Evolutionary conservation across 202 grass and related monocot genomes (phyloP).

Genomic region (Carex sylvatica): DNA sequence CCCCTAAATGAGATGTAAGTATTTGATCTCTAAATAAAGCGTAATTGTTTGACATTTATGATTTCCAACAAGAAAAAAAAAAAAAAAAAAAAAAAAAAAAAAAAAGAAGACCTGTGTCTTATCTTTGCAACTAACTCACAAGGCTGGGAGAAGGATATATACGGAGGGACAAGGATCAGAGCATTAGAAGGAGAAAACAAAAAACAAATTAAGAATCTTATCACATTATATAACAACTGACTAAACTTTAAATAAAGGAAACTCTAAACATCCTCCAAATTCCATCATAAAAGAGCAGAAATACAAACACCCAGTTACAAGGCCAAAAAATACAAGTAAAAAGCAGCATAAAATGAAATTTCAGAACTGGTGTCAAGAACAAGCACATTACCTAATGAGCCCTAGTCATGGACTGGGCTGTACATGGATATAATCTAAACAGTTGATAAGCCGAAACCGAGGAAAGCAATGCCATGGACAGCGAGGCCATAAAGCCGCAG

Average conservation of each 20-base stretch:
- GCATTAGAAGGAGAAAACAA: no score
- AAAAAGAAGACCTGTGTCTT: no score
- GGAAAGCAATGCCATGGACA: slow-evolving; percentile 49
- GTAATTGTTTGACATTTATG: no score
- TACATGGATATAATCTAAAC: slow-evolving; percentile 44
- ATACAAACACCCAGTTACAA: background rate
- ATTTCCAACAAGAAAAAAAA: no score
- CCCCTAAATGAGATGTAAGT: no score
- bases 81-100: no score
- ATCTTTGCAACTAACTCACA: no score
- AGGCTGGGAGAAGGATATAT: no score
- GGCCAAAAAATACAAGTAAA: background rate
- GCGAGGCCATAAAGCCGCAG: slow-evolving; percentile 37
- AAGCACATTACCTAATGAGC: background rate
- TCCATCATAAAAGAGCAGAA: background rate
- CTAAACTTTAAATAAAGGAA: background rate
- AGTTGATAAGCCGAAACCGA: slow-evolving; percentile 45
- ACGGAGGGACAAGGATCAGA: no score
- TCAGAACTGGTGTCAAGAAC: background rate
- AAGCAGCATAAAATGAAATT: background rate
- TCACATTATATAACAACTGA: background rate
- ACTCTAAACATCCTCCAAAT: background rate
- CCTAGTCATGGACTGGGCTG: background rate
- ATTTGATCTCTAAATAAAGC: no score
- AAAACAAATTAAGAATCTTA: no score